Evolutionary conservation across 305 asterid genomes (phyloP).

Genomic region (Fraxinus latifolia): DNA sequence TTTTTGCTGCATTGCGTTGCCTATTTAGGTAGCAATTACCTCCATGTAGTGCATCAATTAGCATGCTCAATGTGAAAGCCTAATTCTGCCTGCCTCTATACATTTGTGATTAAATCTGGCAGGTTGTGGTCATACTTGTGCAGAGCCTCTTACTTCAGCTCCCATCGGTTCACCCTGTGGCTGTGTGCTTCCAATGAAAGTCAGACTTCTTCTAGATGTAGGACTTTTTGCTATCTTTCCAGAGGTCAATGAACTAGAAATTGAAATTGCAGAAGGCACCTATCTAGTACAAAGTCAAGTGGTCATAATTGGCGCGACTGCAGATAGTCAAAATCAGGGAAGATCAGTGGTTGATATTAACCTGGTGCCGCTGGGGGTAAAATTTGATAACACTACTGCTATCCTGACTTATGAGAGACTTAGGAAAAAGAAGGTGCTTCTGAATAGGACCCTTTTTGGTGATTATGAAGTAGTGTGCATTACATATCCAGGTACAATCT

Average conservation of each 20-base stretch:
- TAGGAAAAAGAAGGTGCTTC: conserved; percentile 74
- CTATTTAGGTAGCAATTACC: not conserved
- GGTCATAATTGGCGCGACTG: conserved; percentile 79
- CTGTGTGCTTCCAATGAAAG: conserved; percentile 93
- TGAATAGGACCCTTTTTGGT: conserved; percentile 88
- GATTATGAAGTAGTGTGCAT: conserved; percentile 63
- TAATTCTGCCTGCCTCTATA: not conserved
- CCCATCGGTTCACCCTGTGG: conserved; percentile 85
- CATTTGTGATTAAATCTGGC: conserved; percentile 28
- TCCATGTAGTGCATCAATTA: not conserved
- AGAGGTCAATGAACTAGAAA: conserved; percentile 71
- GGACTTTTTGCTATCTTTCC: conserved; percentile 79
- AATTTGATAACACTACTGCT: conserved; percentile 94
- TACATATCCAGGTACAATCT: conserved; percentile 72
- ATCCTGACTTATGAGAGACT: conserved; percentile 77
- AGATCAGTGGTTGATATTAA: conserved; percentile 77
- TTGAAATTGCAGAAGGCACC: conserved; percentile 90
- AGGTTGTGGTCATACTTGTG: conserved; percentile 89
- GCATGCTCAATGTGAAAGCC: conserved; percentile 11
- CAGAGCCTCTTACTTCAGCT: conserved; percentile 77
- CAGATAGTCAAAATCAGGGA: conserved; percentile 78
- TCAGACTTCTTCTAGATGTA: conserved; percentile 78
- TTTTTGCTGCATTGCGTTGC: not conserved
- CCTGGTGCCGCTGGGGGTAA: conserved; percentile 91
- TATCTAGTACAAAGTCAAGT: conserved; percentile 91